Base-by-base conservation (phyloP, 108 stramenopile species). In the Skeletonema tropicum region DNA sequence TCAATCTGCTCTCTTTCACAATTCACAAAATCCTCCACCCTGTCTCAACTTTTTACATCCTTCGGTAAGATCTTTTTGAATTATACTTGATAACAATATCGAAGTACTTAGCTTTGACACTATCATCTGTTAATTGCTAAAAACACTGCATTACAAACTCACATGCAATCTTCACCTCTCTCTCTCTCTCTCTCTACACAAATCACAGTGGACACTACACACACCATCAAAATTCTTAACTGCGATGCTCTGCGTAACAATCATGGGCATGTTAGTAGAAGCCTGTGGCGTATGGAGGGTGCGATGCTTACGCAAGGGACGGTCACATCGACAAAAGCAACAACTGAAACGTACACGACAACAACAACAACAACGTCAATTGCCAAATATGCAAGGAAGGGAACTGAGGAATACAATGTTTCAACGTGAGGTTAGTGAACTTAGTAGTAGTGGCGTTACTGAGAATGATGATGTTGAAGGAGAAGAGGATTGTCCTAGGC, bases 41-140 rank as follows among this genome's bases (percentile, higher is more conserved):
- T 79, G 78, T 41, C 71, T 79, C 3, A 79, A 79, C 52, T 60
- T 79, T n/a, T 68, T 79, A 9, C 57, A 67, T 62, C 71, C 78
- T 9, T 48, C 71, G 49, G 41, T 42, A 42, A 42, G 41, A 42
- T 42, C n/a, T 42, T 42, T 42, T 1, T 42, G 0, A 1, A 14
- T 42, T 14, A 14, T 32, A 32, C 32, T 32, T 32, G n/a, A n/a
- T 32, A 4, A 42, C 14, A 13, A 42, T 42, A 14, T 42, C 41
- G 41, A 42, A 7, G 7, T n/a, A n/a, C n/a, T n/a, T 14, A 42
- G 41, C 41, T 42, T 42, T 42, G 41, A 12, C 1, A 42, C 41
- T 1, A 42, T 42, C 13, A n/a, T n/a, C n/a, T n/a, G n/a, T n/a
- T 42, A 42, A 0, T 14, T 14, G 3, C 38, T 10, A n/a, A n/a